Conservation (phyloP, 2,329 filamentous ascomycete species). For the Ampelomyces quisqualis region DNA sequence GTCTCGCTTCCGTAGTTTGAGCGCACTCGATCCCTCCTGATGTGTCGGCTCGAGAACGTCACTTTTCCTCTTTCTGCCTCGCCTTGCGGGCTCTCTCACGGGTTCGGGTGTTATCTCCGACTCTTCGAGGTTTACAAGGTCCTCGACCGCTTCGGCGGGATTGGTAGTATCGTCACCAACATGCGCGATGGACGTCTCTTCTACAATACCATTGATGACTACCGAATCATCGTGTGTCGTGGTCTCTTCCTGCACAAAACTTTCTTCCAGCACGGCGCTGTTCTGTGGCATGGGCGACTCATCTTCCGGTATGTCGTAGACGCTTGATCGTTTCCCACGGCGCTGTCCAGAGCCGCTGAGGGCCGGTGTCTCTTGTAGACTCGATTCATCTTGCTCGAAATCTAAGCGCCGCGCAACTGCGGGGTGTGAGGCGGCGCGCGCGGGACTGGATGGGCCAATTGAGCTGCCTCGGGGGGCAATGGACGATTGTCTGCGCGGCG, state of each 20-base stretch:
- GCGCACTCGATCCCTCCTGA: constrained; percentile 17
- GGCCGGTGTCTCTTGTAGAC: constrained; percentile 32
- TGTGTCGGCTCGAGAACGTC: constrained; percentile 20
- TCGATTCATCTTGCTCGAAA: constrained; percentile 51
- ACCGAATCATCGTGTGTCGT: constrained; percentile 27
- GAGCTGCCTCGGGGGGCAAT: constrained; percentile 58
- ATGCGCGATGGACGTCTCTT: constrained; percentile 33
- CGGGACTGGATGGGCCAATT: constrained; percentile 28
- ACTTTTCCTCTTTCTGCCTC: constrained; percentile 35
- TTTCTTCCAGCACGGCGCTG: constrained; percentile 36
- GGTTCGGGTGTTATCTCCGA: constrained; percentile 31
- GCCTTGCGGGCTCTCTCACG: constrained; percentile 26
- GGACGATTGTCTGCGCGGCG: constrained; percentile 62
- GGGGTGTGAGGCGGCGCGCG: constrained; percentile 35
- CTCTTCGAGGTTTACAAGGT: constrained; percentile 27
- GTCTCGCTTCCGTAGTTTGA: constrained; percentile 24
- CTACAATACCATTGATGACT: constrained; percentile 19
- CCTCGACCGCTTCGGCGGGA: constrained; percentile 20
- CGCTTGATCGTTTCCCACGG: constrained; percentile 30
- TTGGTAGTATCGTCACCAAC: constrained; percentile 33
- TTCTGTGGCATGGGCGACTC: constrained; percentile 30
- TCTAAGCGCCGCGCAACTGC: constrained; percentile 58
- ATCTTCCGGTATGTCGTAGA: constrained; percentile 38
- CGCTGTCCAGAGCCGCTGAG: constrained; percentile 39
- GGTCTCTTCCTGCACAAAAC: constrained; percentile 36